Evolutionary conservation across 805 yeast species (phyloP).

Genomic region (Candida ortonii): DNA sequence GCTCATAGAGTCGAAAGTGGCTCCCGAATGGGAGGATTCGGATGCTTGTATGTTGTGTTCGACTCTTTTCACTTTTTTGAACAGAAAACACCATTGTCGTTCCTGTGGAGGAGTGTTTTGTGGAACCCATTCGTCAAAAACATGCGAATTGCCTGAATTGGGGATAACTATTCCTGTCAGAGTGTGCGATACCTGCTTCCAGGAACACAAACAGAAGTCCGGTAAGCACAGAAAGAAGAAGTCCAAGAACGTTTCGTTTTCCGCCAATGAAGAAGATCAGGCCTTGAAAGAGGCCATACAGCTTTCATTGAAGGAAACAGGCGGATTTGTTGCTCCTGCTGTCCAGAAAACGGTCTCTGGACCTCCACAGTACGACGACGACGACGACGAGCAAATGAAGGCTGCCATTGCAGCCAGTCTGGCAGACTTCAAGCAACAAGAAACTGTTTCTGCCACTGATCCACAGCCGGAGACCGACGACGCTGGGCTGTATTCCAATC

Average conservation of each 20-base stretch:
- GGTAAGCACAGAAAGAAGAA: conserved; percentile 21
- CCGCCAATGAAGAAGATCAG: conserved; percentile 61
- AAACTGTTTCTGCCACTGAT: conserved; percentile 1
- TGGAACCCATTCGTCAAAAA: conserved; percentile 77
- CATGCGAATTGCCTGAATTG: conserved; percentile 67
- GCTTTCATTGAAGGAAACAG: conserved; percentile 63
- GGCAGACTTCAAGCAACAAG: conserved; percentile 54
- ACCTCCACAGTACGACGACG: conserved; percentile 39
- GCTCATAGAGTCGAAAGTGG: conserved; percentile 83
- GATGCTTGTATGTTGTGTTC: conserved; percentile 96
- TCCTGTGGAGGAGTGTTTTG: conserved; percentile 96
- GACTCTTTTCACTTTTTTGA: conserved; percentile 70
- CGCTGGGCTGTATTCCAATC: conserved; percentile 30
- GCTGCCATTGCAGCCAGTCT: conserved; percentile 94
- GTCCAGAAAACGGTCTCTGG: neutral
- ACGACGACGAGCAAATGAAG: conserved; percentile 83
- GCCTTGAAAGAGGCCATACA: conserved; percentile 76
- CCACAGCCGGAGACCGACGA: conserved; percentile 16
- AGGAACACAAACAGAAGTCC: conserved; percentile 47
- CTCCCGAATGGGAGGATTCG: conserved; percentile 97
- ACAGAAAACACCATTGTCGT: conserved; percentile 94
- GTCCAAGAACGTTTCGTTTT: conserved; percentile 22
- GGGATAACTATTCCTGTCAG: conserved; percentile 89
- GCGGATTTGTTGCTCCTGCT: conserved; percentile 10
- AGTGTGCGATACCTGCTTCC: conserved; percentile 88